A percentile compares a stretch with the other conserved stretches of the same genome.
Evolutionary conservation across 371 early-diverging fungal species (phyloP).

Genomic region (Rhizopus stolonifer): DNA sequence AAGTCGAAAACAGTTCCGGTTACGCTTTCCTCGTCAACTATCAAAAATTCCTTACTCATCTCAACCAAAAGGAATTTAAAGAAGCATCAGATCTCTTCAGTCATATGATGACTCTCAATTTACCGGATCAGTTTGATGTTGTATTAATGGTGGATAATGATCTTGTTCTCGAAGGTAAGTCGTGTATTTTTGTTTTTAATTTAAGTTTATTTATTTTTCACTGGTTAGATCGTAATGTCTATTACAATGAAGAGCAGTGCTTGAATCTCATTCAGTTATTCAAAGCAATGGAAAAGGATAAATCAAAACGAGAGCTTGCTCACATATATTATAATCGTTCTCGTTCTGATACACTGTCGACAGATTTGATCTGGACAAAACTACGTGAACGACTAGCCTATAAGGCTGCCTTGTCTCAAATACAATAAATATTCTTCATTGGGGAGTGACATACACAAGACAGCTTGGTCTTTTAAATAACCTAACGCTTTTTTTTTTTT

Average conservation of each 20-base stretch:
- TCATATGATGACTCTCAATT: neutral
- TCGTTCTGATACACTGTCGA: neutral
- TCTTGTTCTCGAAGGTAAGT: conserved; percentile 14
- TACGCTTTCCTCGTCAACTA: conserved; percentile 26
- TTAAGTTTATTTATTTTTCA: too few relatives aligned
- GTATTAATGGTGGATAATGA: conserved; percentile 17
- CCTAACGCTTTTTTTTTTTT: too few relatives aligned
- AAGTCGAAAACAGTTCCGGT: conserved; percentile 15
- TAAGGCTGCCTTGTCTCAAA: conserved; percentile 9
- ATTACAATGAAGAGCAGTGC: conserved; percentile 1
- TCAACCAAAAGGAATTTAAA: conserved; percentile 11
- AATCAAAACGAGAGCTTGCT: neutral
- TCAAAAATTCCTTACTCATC: conserved; percentile 8
- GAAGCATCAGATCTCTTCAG: conserved; percentile 4
- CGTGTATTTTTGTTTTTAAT: too few relatives aligned
- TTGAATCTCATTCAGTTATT: conserved; percentile 8
- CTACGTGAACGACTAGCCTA: conserved; percentile 18
- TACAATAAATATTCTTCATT: too few relatives aligned
- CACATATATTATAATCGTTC: conserved; percentile 14
- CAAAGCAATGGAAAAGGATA: neutral
- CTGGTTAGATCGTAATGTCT: conserved; percentile 3
- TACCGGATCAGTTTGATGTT: conserved; percentile 13
- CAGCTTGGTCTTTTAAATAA: too few relatives aligned
- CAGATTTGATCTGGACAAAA: conserved; percentile 3
- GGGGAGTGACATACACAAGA: too few relatives aligned